A percentile compares a stretch with the other conserved stretches of the same genome.
These are phyloP conservation scores for Solanum chilense DNA, from an alignment of 257 asterid species.

Conservation along the genomic window DNA sequence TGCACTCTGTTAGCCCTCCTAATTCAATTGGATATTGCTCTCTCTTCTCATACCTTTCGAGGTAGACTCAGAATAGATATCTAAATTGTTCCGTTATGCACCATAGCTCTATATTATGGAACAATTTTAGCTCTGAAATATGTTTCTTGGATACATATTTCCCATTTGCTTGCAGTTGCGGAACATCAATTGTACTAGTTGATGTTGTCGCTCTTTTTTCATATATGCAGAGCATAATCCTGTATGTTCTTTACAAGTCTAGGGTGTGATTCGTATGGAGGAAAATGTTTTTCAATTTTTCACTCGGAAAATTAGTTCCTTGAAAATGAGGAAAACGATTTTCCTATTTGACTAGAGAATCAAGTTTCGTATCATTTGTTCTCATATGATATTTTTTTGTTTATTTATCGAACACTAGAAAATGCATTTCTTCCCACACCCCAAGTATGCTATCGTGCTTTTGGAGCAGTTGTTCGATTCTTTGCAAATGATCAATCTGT, in stretches of 20 bases:
- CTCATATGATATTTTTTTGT: neutral
- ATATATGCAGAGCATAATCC: neutral
- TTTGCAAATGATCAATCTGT: neutral
- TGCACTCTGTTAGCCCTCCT: neutral
- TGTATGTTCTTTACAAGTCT: neutral
- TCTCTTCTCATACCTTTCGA: neutral
- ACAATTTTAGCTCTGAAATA: neutral
- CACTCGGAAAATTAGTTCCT: neutral
- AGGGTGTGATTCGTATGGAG: neutral
- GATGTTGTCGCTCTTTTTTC: neutral
- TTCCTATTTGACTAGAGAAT: neutral
- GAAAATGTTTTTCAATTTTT: neutral
- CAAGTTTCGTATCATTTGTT: neutral
- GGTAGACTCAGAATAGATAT: neutral
- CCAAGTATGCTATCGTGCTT: too few species aligned
- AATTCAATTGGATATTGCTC: neutral
- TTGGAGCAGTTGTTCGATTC: neutral
- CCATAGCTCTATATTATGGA: neutral
- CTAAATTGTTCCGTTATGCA: neutral
- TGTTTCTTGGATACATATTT: neutral
- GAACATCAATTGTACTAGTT: neutral
- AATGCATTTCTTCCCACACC: neutral
- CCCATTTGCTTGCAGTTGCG: neutral
- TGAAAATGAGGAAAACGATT: too few species aligned
- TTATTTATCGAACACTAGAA: too few species aligned